Evolutionary conservation across 1,284 basidiomycete species (phyloP).

Genomic region (Rhodotorula sp.): DNA sequence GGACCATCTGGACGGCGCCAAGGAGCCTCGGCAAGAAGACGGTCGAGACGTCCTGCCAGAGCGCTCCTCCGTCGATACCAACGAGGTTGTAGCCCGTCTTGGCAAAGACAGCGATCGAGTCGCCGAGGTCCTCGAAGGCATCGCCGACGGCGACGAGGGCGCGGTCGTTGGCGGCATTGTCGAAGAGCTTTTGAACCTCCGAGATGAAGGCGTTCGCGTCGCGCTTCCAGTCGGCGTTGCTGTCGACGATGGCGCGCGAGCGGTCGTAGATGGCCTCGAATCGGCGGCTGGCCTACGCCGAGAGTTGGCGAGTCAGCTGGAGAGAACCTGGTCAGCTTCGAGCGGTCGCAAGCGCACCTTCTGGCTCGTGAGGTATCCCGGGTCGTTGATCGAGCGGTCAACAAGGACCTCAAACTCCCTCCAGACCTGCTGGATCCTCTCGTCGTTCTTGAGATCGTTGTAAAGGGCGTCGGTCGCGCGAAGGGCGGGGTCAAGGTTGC

Average conservation of each 20-base stretch:
- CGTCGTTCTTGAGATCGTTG: slow-evolving; percentile 51
- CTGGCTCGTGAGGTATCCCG: slow-evolving; percentile 50
- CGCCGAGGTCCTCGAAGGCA: slow-evolving; percentile 27
- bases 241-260: slow-evolving; percentile 27
- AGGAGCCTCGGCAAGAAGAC: slow-evolving; percentile 53
- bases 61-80: slow-evolving; percentile 25
- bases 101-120: slow-evolving; percentile 25
- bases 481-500: slow-evolving; percentile 49
- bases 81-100: slow-evolving; percentile 30
- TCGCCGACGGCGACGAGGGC: slow-evolving; percentile 26
- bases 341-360: slow-evolving; percentile 10
- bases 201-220: slow-evolving; percentile 22
- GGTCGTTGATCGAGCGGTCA: slow-evolving; percentile 49
- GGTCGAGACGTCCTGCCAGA: slow-evolving; percentile 49
- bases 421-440: slow-evolving; percentile 49
- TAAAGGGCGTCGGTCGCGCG: slow-evolving; percentile 50
- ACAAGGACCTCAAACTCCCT: slow-evolving; percentile 48
- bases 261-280: slow-evolving; percentile 50
- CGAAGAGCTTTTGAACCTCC: slow-evolving; percentile 30
- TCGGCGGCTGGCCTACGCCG: slow-evolving; percentile 46
- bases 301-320: too few relatives aligned
- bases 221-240: slow-evolving; percentile 33
- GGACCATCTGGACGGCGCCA: slow-evolving; percentile 53
- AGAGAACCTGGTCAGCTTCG: too few relatives aligned
- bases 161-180: slow-evolving; percentile 29